A percentile compares a stretch with the other conserved stretches of the same genome.
Evolutionary conservation across 108 stramenopile species (phyloP).

Genomic region (Bacterosira constricta): DNA sequence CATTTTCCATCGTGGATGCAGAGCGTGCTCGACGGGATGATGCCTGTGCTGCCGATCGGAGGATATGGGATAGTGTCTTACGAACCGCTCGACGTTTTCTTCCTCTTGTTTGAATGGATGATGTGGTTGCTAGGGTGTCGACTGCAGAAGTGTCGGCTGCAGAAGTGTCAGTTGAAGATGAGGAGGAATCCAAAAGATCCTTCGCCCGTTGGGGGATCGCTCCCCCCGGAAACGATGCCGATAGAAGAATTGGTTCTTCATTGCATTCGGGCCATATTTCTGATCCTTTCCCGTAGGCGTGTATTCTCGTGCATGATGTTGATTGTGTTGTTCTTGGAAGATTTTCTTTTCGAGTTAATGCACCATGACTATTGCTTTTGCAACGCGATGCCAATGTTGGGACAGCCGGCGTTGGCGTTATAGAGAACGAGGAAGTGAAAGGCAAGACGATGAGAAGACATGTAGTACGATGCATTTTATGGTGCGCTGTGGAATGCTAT

Average conservation of each 20-base stretch:
- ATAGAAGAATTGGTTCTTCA: conserved; percentile 56
- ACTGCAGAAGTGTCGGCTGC: conserved; percentile 10
- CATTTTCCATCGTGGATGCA: background rate
- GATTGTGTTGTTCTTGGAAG: background rate
- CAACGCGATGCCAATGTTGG: no score
- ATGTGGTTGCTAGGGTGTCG: conserved; percentile 18
- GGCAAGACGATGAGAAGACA: conserved; percentile 1
- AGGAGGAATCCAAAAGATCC: conserved; percentile 1
- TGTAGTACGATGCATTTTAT: no score
- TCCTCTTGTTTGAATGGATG: conserved; percentile 8
- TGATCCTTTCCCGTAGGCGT: conserved; percentile 63
- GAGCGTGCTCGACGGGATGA: conserved; percentile 14
- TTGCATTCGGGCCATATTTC: conserved; percentile 81
- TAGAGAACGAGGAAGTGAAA: background rate
- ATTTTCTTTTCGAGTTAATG: background rate
- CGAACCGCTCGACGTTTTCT: conserved; percentile 21
- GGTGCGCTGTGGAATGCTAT: no score
- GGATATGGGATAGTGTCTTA: conserved; percentile 21
- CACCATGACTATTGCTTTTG: no score
- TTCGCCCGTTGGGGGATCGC: conserved; percentile 42
- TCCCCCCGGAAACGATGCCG: conserved; percentile 71
- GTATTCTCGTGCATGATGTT: background rate
- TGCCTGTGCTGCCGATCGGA: conserved; percentile 22
- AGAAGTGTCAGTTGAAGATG: conserved; percentile 4
- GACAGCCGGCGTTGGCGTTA: background rate